Conservation (phyloP, 495 filamentous ascomycete species). For the Pseudotulostoma volvatum region DNA sequence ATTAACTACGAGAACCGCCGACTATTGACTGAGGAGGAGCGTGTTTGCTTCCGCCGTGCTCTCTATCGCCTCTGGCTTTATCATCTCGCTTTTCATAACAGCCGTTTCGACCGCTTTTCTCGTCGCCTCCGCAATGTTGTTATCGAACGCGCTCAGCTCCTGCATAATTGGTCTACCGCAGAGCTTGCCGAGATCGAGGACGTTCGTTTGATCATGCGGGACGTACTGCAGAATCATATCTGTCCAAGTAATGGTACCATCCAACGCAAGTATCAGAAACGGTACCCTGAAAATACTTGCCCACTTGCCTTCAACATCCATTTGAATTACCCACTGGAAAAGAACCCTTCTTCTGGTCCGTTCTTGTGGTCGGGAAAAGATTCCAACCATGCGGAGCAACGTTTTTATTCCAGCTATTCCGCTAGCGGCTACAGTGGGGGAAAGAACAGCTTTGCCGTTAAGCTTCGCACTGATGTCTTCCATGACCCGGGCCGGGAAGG, state of each 20-base stretch:
- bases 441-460: constrained; percentile 5
- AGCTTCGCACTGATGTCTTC: constrained; percentile 22
- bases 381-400: constrained; percentile 7
- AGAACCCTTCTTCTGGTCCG: background rate
- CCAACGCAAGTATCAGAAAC: constrained; percentile 38
- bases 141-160: constrained; percentile 32
- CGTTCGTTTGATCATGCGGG: constrained; percentile 29
- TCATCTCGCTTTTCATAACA: constrained; percentile 38
- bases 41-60: constrained; percentile 42
- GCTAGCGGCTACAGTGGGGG: background rate
- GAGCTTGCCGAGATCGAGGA: constrained; percentile 45
- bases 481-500: constrained; percentile 28
- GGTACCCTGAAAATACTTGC: constrained; percentile 31
- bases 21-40: constrained; percentile 38
- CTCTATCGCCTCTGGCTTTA: constrained; percentile 59
- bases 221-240: constrained; percentile 36
- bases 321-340: constrained; percentile 26
- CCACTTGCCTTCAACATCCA: constrained; percentile 38
- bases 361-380: constrained; percentile 4
- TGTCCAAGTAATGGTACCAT: constrained; percentile 47
- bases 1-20: constrained; percentile 44
- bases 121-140: constrained; percentile 28
- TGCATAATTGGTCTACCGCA: constrained; percentile 38
- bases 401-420: constrained; percentile 14
- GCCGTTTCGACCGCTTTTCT: constrained; percentile 27